These are phyloP conservation scores for Sarocladium kiliense DNA, from an alignment of 2,329 filamentous ascomycete species.

Conservation along the genomic window DNA sequence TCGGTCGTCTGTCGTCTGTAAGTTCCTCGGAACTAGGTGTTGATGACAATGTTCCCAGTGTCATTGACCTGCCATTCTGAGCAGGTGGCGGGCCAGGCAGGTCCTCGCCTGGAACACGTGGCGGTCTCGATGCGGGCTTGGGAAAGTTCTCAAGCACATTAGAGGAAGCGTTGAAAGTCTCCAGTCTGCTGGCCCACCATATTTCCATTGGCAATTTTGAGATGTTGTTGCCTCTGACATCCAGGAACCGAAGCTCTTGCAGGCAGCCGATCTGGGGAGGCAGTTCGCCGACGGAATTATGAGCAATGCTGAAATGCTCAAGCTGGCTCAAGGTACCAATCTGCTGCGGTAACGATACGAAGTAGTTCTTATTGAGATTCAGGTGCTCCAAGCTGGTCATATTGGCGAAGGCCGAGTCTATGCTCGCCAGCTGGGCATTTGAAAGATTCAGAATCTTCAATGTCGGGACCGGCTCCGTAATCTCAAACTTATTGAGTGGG, in stretches of 20 bases:
- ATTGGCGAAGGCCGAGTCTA: slow-evolving; percentile 84
- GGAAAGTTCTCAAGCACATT: slow-evolving; percentile 90
- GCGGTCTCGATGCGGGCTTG: slow-evolving; percentile 70
- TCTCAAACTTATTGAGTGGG: slow-evolving; percentile 88
- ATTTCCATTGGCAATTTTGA: slow-evolving; percentile 83
- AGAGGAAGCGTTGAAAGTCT: slow-evolving; percentile 90
- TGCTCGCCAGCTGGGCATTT: slow-evolving; percentile 82
- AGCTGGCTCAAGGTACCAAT: slow-evolving; percentile 78
- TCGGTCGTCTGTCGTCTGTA: slow-evolving; percentile 65
- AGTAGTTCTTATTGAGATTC: slow-evolving; percentile 90
- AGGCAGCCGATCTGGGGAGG: slow-evolving; percentile 86
- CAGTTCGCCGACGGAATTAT: slow-evolving; percentile 80
- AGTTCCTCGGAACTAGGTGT: slow-evolving; percentile 77
- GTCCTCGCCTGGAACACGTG: slow-evolving; percentile 53
- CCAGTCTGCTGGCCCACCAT: slow-evolving; percentile 90
- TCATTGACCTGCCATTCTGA: slow-evolving; percentile 35
- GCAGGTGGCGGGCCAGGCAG: slow-evolving; percentile 26
- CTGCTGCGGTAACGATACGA: slow-evolving; percentile 80
- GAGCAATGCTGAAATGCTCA: slow-evolving; percentile 89
- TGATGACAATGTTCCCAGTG: slow-evolving; percentile 40
- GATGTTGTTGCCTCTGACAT: slow-evolving; percentile 91
- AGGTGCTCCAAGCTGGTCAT: slow-evolving; percentile 83
- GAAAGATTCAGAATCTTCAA: slow-evolving; percentile 85
- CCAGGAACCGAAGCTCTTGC: slow-evolving; percentile 75
- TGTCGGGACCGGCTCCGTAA: slow-evolving; percentile 70